Evolutionary conservation across 73 alveolate species (phyloP), one percentile per base, ranked within the genome.

Genomic region (Paramecium tetraurelia): DNA sequence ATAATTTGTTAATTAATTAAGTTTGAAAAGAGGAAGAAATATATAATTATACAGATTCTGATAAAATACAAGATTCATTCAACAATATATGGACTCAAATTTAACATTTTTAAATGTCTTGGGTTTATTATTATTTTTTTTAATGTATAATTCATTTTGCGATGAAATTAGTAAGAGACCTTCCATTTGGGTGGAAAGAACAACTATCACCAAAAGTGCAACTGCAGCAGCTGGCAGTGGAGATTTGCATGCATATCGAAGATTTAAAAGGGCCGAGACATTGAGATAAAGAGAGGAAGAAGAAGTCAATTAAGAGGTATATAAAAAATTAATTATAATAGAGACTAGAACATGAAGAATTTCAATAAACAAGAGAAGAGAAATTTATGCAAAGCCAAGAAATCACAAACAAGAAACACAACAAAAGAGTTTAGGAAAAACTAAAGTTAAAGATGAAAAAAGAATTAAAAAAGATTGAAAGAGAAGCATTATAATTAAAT

Each of bases 161-260:
- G 90, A 80, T 33, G 90, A 80, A 46, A 80, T 33, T 33, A 44
- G 75, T 41, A 80, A 80, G 33, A 41, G 90, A 44, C 90, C 90
- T 35, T 80, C 90, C 1, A 80, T 80, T 21, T 80, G 90, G 90
- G 90, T 80, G 20, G 90, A 80, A 21, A 40, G 90, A 80, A 80
- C 90, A 21, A 80, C 90, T 20, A 80, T 80, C 3, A 80, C 90
- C 10, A 80, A 80, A 12, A 44, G 76, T 44, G 90, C 90, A 22
- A 80, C 90, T 2, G 90, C 90, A 41, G 90, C 90, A 14, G 90
- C 90, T 16, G 90, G 90, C 7, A 80, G 90, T 80, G 90, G 90
- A 80, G 90, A 80, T 46, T 24, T 80, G 16, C 90, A 80, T 80
- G 90, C 90, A 43, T 80, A 80, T 48, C 44, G 90, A 80, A 80